Evolutionary conservation across 768 basidiomycete genomes (phyloP), one percentile per base, ranked within the genome.

Genomic region (Termitomyces sp.): DNA sequence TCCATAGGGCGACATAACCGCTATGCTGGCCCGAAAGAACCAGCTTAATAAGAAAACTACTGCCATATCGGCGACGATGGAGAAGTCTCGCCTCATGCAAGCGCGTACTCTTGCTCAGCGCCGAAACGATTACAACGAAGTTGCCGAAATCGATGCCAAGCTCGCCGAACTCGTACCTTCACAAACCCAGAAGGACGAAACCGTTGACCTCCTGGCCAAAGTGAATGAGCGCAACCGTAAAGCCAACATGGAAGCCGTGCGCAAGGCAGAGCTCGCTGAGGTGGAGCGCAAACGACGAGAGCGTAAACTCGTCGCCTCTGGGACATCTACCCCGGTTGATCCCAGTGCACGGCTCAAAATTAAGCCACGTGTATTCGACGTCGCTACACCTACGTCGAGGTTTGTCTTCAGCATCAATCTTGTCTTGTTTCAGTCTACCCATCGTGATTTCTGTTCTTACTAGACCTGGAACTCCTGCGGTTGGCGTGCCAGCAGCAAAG

Each of bases 191-290:
- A 61, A 60, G 20, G 70, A 70, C 15, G 68, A 66, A 6, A 67
- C 70, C 6, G 70, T 62, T 12, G 83, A 91, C 62, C 73, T 83
- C 67, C 78, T 96, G 27, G 84, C 90, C 16, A 84, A 76, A 67
- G 86, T 98, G 55, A 98, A 96, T 68, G 93, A 95, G 73, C 84
- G 93, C 57, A 98, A 98, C 70, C 82, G 91, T 57, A 88, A 83
- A 69, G 87, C 88, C 33, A 96, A 96, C 58, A 62, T 85, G 63
- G 96, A 95, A 66, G 83, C 84, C 4, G 83, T 94, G 54, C 80
- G 91, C 59, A 84, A 82, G 62, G 89, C 90, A 0, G 94, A 96
- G 71, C 70, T 86, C 36, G 75, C 76, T 36, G 86, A 87, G 64
- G 74, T 79, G 8, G 91, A 93, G 68, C 77, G 86, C 51, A 90